These are phyloP conservation scores for Zygnema cylindricum DNA, from an alignment of 139 green algal species.

Conservation along the genomic window DNA sequence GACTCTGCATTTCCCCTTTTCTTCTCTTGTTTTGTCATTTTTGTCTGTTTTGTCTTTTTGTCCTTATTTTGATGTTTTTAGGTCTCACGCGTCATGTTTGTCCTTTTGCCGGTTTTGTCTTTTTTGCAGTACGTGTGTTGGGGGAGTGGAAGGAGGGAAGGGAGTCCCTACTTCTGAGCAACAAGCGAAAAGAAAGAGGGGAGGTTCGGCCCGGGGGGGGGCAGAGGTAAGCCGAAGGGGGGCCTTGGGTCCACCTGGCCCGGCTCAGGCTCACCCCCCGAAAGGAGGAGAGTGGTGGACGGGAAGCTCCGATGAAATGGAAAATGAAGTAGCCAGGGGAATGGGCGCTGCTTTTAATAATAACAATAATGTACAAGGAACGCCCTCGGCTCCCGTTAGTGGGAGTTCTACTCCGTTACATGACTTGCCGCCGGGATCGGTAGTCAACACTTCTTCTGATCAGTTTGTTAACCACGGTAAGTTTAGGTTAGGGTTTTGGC, in stretches of 20 bases:
- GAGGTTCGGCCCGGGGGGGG: background rate
- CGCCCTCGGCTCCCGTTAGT: background rate
- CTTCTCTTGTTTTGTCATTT: too few species aligned
- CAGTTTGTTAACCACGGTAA: background rate
- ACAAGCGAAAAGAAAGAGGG: constrained; percentile 7
- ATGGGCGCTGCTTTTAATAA: too few species aligned
- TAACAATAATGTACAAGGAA: too few species aligned
- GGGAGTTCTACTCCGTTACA: background rate
- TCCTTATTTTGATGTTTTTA: too few species aligned
- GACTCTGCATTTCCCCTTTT: too few species aligned
- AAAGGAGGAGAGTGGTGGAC: constrained; percentile 16
- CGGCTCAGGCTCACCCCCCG: constrained; percentile 10
- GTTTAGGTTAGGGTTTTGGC: too few species aligned
- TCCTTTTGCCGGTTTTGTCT: too few species aligned
- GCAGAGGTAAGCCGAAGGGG: background rate
- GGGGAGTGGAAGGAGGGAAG: background rate
- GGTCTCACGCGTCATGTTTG: too few species aligned
- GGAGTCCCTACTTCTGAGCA: background rate
- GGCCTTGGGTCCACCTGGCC: background rate
- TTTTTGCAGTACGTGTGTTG: constrained; percentile 17
- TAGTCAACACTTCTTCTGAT: background rate
- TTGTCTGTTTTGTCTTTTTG: too few species aligned
- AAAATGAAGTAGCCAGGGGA: background rate
- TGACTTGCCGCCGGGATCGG: too few species aligned
- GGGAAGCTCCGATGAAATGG: constrained; percentile 25